Conservation (phyloP, 768 basidiomycete species). For the Boletus vinaceobasis region DNA sequence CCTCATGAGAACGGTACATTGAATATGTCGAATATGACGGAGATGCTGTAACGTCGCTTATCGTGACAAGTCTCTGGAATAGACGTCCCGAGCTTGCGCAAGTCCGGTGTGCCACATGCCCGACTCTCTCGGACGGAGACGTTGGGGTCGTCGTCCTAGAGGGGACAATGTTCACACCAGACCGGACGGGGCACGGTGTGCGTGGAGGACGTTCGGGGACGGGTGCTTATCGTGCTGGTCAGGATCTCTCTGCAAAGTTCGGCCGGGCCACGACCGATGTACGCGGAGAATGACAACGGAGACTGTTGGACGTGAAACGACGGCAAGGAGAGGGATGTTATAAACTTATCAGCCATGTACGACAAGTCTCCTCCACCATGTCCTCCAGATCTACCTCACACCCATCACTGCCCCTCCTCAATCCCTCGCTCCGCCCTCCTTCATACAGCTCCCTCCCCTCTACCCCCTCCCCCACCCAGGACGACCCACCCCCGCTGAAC, state of each 20-base stretch:
- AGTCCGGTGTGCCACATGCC: background rate
- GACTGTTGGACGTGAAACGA: slow-evolving; percentile 16
- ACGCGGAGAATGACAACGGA: slow-evolving; percentile 32
- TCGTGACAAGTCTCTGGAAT: background rate
- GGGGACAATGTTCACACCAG: too few species aligned
- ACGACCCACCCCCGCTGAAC: slow-evolving; percentile 35
- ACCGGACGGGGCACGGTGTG: too few species aligned
- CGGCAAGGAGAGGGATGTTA: slow-evolving; percentile 18
- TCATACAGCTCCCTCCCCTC: slow-evolving; percentile 45
- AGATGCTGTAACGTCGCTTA: background rate
- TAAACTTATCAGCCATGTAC: slow-evolving; percentile 4
- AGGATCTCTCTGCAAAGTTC: slow-evolving; percentile 4
- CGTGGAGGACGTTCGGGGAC: background rate
- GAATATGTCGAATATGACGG: too few species aligned
- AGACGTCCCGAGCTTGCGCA: background rate
- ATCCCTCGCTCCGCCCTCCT: slow-evolving; percentile 24
- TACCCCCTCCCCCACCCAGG: slow-evolving; percentile 29
- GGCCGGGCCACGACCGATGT: slow-evolving; percentile 23
- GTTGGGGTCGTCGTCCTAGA: too few species aligned
- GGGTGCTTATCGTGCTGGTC: background rate
- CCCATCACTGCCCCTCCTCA: slow-evolving; percentile 56
- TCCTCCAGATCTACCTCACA: slow-evolving; percentile 33
- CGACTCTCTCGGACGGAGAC: background rate
- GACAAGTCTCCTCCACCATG: slow-evolving; percentile 24
- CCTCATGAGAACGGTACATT: background rate